Evolutionary conservation across 495 filamentous ascomycete genomes (phyloP), one percentile per base, ranked within the genome.

Genomic region (Hypoxylon cercidicola): DNA sequence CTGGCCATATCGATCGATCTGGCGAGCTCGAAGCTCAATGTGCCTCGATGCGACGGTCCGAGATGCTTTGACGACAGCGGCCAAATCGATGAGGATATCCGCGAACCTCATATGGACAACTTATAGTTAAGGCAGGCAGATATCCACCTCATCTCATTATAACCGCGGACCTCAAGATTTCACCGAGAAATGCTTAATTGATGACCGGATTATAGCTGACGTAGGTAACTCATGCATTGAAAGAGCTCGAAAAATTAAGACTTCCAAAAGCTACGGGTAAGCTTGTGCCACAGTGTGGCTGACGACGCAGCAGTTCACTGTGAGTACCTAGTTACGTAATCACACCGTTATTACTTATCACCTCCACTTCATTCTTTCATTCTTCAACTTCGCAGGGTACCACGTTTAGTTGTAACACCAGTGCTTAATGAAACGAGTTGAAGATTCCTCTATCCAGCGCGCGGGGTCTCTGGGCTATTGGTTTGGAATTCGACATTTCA

Each of bases 1-100:
- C 60, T 83, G 84, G 51, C 82, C 87, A 73, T 90, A 97, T 57
- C 89, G 76, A 75, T 96, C 89, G 21, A 95, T 75, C 74, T 98
- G 93, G 55, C 86, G 82, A 39, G 84, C 81, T 15, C 93, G 89
- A 63, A 97, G 83, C 13, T 86, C 86, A 45, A 91, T 76, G 77
- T 98, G 95, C 77, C 92, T 92, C 65, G 83, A 79, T 13, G 90
- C 91, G 47, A 99, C 84, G 9, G 87, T 82, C 44, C 87, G 86
- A 56, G 92, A 89, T 71, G 90, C 93, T 79, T 86, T 88, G 71
- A 90, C 84, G 37, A 97, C 81, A 62, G 90, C 88, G 59, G 90
- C 87, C 62, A 89, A 84, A 79, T 97, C 93, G 56, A 96, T 80
- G 49, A 97, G 78, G 60, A 82, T 69, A 59, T 82, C 76, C 51